Percentiles rank a stretch among this genome's conserved stretches.
Evolutionary conservation across 305 asterid genomes (phyloP).

Genomic region (Andrographis paniculata): DNA sequence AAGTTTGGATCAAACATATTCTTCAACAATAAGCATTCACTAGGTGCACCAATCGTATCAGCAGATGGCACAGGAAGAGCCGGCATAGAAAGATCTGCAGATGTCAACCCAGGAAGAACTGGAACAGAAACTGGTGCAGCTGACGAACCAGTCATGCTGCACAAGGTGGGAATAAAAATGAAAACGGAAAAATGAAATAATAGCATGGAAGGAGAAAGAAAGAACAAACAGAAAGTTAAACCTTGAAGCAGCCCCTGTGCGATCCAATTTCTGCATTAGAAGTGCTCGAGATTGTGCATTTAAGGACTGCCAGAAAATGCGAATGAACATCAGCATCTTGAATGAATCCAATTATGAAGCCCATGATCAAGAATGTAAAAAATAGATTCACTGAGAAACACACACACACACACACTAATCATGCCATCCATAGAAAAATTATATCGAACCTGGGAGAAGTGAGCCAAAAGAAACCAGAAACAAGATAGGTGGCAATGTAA

Average conservation of each 20-base stretch:
- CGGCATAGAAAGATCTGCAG: slow-evolving; percentile 33
- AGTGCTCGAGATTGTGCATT: slow-evolving; percentile 59
- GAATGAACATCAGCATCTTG: slow-evolving; percentile 16
- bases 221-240: slow-evolving; percentile 16
- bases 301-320: slow-evolving; percentile 44
- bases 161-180: slow-evolving; percentile 10
- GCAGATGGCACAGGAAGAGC: slow-evolving; percentile 30
- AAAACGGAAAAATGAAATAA: slow-evolving; percentile 8
- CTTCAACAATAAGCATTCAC: slow-evolving; percentile 67
- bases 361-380: neutral
- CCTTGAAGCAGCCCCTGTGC: slow-evolving; percentile 55
- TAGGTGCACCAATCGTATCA: slow-evolving; percentile 47
- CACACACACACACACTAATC: neutral
- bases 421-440: no score
- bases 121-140: slow-evolving; percentile 27
- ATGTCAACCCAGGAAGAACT: slow-evolving; percentile 28
- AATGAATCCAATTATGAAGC: neutral
- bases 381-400: neutral
- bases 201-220: slow-evolving; percentile 1
- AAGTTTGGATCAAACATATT: slow-evolving; percentile 67
- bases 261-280: slow-evolving; percentile 65
- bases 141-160: slow-evolving; percentile 41
- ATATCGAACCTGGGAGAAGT: no score
- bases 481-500: no score
- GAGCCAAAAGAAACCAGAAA: no score